Percentiles rank a stretch among this genome's conserved stretches.
Evolutionary conservation across 345 rosid genomes (phyloP).

Genomic region (Cochlearia excelsa): DNA sequence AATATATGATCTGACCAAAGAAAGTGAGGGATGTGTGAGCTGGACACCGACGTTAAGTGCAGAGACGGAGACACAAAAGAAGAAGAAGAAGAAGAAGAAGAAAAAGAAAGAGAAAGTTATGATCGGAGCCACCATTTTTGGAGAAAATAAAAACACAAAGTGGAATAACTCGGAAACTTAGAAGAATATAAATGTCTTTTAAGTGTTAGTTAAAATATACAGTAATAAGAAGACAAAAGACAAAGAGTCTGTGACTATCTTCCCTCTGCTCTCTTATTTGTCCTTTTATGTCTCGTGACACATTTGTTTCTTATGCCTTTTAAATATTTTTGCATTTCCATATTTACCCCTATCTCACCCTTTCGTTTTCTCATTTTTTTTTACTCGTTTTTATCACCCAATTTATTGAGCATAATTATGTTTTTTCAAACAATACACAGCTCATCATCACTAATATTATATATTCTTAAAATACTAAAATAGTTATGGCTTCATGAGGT

Average conservation of each 20-base stretch:
- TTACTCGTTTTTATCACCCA: background rate
- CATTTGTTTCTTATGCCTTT: slow-evolving; percentile 16
- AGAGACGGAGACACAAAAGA: slow-evolving; percentile 34
- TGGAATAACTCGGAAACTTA: slow-evolving; percentile 32
- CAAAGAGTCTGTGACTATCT: slow-evolving; percentile 29
- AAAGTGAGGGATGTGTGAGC: slow-evolving; percentile 41
- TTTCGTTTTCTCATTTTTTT: background rate
- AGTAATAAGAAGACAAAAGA: slow-evolving; percentile 31
- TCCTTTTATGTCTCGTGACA: slow-evolving; percentile 35
- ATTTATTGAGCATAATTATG: no score
- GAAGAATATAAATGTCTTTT: slow-evolving; percentile 30
- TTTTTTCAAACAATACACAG: no score
- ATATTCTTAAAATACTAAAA: no score
- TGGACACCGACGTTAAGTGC: slow-evolving; percentile 77
- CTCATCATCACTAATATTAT: no score
- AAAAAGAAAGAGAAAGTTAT: slow-evolving; percentile 24
- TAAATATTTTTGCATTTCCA: slow-evolving; percentile 10
- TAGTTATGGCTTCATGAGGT: no score
- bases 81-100: slow-evolving; percentile 31
- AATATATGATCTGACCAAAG: slow-evolving; percentile 42
- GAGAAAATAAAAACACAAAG: background rate
- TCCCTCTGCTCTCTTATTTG: slow-evolving; percentile 16
- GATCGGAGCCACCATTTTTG: slow-evolving; percentile 34
- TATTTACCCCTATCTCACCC: background rate
- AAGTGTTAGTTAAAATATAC: slow-evolving; percentile 17